Percentiles rank a stretch among this genome's conserved stretches.
These are phyloP conservation scores for Inga leiocalycina DNA, from an alignment of 306 rosid genomes.

Conservation along the genomic window DNA sequence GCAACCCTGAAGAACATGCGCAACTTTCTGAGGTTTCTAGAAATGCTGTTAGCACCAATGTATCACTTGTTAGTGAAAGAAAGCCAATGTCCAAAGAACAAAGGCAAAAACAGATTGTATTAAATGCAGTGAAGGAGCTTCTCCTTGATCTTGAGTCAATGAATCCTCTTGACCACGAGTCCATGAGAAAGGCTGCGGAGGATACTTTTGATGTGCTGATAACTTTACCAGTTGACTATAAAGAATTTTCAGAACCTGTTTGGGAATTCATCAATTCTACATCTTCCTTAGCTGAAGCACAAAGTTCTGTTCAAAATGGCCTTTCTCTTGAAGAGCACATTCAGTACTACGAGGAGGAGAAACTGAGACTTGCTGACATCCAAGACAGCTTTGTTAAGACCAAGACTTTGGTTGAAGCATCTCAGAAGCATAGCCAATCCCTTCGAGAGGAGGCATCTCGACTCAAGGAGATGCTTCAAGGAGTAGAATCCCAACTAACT, in stretches of 20 bases:
- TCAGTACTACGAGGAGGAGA: conserved; percentile 28
- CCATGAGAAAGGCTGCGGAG: conserved; percentile 41
- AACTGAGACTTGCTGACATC: conserved; percentile 24
- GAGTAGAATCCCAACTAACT: conserved; percentile 17
- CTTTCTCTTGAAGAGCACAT: conserved; percentile 26
- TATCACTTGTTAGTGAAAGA: conserved; percentile 16
- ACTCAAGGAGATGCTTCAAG: conserved; percentile 32
- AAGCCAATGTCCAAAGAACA: conserved; percentile 21
- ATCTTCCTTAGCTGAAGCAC: conserved; percentile 25
- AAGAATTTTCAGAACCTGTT: conserved; percentile 35
- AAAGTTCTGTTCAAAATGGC: conserved; percentile 26
- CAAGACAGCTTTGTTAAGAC: conserved; percentile 10
- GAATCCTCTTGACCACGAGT: conserved; percentile 26
- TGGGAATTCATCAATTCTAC: conserved; percentile 31
- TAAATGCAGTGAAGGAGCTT: conserved; percentile 9
- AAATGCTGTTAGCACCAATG: background rate
- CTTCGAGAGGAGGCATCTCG: conserved; percentile 34
- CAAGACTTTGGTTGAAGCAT: conserved; percentile 20
- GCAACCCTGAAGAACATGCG: background rate
- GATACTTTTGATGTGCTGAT: conserved; percentile 5
- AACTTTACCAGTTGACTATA: conserved; percentile 9
- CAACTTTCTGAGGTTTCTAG: conserved; percentile 20
- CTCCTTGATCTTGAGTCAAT: conserved; percentile 28
- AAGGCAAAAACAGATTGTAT: conserved; percentile 3
- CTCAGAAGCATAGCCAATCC: background rate